Base-by-base conservation (phyloP, 164 flowering plant genomes). In the Umbilicus rupestris region DNA sequence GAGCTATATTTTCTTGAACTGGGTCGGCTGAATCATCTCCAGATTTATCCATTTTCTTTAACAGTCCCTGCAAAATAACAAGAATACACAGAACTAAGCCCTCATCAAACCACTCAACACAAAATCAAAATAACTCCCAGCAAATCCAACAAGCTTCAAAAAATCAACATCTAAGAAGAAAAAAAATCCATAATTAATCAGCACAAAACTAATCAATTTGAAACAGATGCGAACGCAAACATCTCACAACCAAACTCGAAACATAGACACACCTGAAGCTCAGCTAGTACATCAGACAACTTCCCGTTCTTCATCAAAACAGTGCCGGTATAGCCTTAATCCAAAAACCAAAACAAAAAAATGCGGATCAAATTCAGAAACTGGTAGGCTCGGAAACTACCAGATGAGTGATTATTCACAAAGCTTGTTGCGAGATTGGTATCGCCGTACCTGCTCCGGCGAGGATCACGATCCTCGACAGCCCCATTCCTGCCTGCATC, bases 361-460 rank as follows among this genome's bases (percentile, higher is more conserved):
- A 33, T 28, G 5, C 33, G 60, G 7, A 55, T 55, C 60, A 55
- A 9, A 55, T 28, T 16, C 60, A 55, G 17, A 11, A 17, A 22
- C 15, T 12, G 29, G 28, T 24, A 8, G 15, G 28, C 31, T 22
- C 15, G 4, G 58, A 24, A 24, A 24, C 58, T 24, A 55, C 10
- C 24, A 14, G 19, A 29, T 12, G n/a, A 55, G 46, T 39, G 26
- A 52, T 1, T 16, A 20, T 33, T 31, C 24, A 50, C 12, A 59
- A 12, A 46, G 41, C 31, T 1, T 12, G 3, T n/a, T 17, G 10
- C 3, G 19, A 28, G 20, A 64, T 37, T 19, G 50, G 29, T 7
- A n/a, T 26, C n/a, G 26, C 15, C 44, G 35, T 69, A 83, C 96
- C 97, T 67, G 90, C 90, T 60, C 97, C 97, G 57, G 72, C 83